Conservation (phyloP, 306 rosid species). For the Cyamopsis tetragonoloba region DNA sequence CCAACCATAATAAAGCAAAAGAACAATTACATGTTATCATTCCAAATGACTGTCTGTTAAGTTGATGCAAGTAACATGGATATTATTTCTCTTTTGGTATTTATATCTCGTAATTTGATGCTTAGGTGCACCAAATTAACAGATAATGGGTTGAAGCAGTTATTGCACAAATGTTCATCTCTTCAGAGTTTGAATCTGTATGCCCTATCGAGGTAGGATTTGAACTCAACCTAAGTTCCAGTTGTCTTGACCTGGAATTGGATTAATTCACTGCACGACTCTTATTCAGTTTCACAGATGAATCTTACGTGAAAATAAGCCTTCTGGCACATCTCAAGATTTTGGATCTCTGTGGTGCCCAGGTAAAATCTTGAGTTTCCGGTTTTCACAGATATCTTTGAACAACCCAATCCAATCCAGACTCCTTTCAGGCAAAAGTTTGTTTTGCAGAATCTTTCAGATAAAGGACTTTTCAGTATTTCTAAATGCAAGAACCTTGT, state of each 20-base stretch:
- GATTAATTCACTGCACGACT: constrained; percentile 18
- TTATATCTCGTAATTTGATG: constrained; percentile 25
- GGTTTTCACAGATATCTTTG: constrained; percentile 4
- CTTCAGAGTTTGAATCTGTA: constrained; percentile 75
- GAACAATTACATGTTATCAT: background rate
- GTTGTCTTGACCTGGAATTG: constrained; percentile 1
- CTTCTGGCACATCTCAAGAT: constrained; percentile 50
- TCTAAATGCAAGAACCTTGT: constrained; percentile 58
- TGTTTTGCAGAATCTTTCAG: constrained; percentile 64
- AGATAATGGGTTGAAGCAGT: constrained; percentile 57
- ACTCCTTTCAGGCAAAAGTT: constrained; percentile 14
- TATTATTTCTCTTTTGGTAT: background rate
- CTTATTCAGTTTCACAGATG: constrained; percentile 67
- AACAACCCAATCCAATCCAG: background rate
- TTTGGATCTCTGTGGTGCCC: constrained; percentile 85
- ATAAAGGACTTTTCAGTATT: constrained; percentile 60
- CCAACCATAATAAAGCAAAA: no score
- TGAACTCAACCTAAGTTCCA: constrained; percentile 13
- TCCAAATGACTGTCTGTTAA: background rate
- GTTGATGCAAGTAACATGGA: background rate
- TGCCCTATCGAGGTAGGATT: constrained; percentile 70
- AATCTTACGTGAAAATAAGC: constrained; percentile 52
- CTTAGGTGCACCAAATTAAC: constrained; percentile 72
- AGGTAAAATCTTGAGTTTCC: constrained; percentile 44
- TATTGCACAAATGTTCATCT: constrained; percentile 46